Conservation (phyloP, 345 rosid genomes). For the Moricandia moricandioides region DNA sequence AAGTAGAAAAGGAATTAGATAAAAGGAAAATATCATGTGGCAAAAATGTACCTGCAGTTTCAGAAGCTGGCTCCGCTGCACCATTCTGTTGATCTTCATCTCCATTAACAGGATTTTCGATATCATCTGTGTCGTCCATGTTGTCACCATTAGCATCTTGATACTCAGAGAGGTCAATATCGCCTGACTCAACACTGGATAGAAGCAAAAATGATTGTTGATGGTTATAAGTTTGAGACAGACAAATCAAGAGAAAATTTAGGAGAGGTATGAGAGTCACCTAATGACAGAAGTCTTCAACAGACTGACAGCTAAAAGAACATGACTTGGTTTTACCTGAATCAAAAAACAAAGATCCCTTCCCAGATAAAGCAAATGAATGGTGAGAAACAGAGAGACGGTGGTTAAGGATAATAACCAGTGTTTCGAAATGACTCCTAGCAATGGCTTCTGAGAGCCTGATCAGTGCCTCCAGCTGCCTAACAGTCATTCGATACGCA, state of each 20-base stretch:
- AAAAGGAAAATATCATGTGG: neutral
- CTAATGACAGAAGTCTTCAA: conserved; percentile 83
- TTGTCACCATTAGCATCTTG: conserved; percentile 56
- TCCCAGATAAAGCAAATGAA: conserved; percentile 2
- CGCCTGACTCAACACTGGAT: conserved; percentile 89
- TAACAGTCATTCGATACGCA: conserved; percentile 95
- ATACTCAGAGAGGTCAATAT: conserved; percentile 94
- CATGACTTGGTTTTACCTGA: conserved; percentile 69
- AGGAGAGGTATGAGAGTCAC: conserved; percentile 30
- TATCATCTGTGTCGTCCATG: conserved; percentile 29
- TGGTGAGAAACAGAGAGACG: neutral
- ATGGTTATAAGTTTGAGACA: neutral
- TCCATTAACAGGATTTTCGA: conserved; percentile 13
- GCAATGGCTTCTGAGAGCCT: conserved; percentile 97
- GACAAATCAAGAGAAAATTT: neutral
- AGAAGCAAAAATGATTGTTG: conserved; percentile 8
- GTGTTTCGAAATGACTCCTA: conserved; percentile 70
- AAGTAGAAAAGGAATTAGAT: neutral
- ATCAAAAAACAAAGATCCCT: neutral
- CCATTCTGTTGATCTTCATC: conserved; percentile 30
- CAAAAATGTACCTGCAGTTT: conserved; percentile 47
- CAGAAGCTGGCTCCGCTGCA: conserved; percentile 43
- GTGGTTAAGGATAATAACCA: conserved; percentile 44
- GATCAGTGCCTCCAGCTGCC: conserved; percentile 92
- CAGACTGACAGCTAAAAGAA: conserved; percentile 65